Conservation (phyloP, 352 stramenopile genomes). For the Hyphochytrium catenoides region DNA sequence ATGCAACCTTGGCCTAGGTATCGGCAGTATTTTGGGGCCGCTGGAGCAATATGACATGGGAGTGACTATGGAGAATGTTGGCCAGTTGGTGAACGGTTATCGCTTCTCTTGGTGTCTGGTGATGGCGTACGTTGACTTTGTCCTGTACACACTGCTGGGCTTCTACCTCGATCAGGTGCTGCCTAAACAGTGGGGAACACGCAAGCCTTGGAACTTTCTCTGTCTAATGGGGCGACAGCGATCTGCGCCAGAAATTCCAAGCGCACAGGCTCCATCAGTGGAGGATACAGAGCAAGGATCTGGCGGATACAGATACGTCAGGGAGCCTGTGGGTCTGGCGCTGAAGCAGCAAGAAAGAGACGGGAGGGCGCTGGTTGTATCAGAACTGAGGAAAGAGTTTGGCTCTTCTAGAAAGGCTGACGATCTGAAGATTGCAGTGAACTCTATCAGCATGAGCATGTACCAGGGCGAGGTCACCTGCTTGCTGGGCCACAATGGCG, state of each 20-base stretch:
- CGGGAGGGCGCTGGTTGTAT: conserved; percentile 27
- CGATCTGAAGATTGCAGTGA: conserved; percentile 5
- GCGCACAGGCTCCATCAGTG: too few species aligned
- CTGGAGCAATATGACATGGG: too few species aligned
- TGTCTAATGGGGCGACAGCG: too few species aligned
- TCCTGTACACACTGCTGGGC: conserved; percentile 47
- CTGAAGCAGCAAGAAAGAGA: conserved; percentile 21
- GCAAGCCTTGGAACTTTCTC: conserved; percentile 70
- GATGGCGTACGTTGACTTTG: conserved; percentile 39
- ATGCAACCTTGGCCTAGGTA: conserved; percentile 14
- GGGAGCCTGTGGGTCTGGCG: conserved; percentile 20
- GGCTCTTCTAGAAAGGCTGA: too few species aligned
- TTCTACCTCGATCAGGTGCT: conserved; percentile 79
- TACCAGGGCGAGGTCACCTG: conserved; percentile 12
- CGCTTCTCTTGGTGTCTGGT: conserved; percentile 6
- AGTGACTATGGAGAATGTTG: neutral
- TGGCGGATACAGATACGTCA: conserved; percentile 11
- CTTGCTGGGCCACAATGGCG: conserved; percentile 19
- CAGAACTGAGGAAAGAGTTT: conserved; percentile 43
- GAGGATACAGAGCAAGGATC: too few species aligned
- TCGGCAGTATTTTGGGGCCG: too few species aligned
- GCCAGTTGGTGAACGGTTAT: neutral
- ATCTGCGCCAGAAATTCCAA: too few species aligned
- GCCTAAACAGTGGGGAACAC: conserved; percentile 63
- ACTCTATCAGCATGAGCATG: conserved; percentile 2